Percentiles rank a stretch among this genome's conserved stretches.
phyloP scores from a whole-genome alignment of 768 basidiomycete genomes.

The Cubamyces sp. region DNA sequence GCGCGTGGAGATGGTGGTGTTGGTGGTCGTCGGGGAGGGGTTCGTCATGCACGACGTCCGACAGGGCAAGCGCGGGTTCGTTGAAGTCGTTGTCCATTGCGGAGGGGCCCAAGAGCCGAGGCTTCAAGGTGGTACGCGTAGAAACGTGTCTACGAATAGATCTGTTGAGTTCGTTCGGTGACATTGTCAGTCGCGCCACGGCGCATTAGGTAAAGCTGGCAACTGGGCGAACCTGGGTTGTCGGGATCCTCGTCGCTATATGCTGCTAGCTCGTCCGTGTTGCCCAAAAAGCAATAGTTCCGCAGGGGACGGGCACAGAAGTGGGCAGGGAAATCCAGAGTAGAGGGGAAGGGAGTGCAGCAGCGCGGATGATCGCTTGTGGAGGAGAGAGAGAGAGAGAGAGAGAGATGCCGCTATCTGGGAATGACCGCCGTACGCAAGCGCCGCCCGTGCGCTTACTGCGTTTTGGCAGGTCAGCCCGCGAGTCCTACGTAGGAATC shows the following conservation, averaged over 20 bases:
- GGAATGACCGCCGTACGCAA: too few species aligned
- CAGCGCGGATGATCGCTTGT: conserved; percentile 14
- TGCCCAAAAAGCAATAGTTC: too few species aligned
- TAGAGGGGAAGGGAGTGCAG: conserved; percentile 5
- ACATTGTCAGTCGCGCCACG: conserved; percentile 17
- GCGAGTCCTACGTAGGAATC: too few species aligned
- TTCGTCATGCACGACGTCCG: conserved; percentile 85
- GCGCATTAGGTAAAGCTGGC: conserved; percentile 5
- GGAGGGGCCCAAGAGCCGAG: background rate
- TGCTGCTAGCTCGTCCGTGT: background rate
- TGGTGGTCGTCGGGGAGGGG: conserved; percentile 63
- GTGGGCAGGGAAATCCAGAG: background rate
- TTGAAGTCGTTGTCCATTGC: conserved; percentile 57
- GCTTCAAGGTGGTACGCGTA: background rate
- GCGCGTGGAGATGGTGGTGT: conserved; percentile 27
- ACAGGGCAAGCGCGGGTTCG: conserved; percentile 67
- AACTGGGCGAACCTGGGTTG: conserved; percentile 2
- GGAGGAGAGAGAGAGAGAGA: too few species aligned
- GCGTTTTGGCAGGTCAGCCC: too few species aligned
- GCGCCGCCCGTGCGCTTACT: too few species aligned
- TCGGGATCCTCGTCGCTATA: too few species aligned
- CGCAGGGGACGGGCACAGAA: background rate
- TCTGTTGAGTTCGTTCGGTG: background rate
- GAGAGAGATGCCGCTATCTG: too few species aligned
- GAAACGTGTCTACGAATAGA: conserved; percentile 6